Evolutionary conservation across 2,329 filamentous ascomycete species (phyloP), one percentile per base, ranked within the genome.

Genomic region (Stagonosporopsis vannaccii): DNA sequence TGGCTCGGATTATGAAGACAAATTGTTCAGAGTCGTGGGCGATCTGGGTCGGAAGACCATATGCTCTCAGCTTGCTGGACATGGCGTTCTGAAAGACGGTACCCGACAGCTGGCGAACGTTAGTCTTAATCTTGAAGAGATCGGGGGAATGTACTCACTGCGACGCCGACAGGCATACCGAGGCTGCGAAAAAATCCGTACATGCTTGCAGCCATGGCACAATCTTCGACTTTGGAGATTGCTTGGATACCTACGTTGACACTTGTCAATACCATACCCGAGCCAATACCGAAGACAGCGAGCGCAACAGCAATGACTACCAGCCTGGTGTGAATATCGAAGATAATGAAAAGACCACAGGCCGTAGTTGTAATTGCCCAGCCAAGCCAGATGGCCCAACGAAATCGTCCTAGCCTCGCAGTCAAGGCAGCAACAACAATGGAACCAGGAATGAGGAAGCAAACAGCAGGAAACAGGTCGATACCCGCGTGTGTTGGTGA

Each of bases 131-230:
- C 15, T 2, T 13, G 26, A 6, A n/a, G 12, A 20, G 7, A 2
- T 26, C 15, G 32, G 13, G 4, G 13, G 17, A 15, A 15, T n/a
- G 11, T 4, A 55, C 55, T 56, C 61, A 70, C 57, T 28, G 78
- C 77, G 5, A 82, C 72, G 9, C 80, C 80, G 22, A 79, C 56
- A 11, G 75, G 75, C 79, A 80, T 79, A 1, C 81, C 80, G 52
- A 81, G 71, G 6, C 72, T 76, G 20, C 72, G 72, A 12, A 75
- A 67, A 59, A 77, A 75, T 1, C 66, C 71, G 58, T 75, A 79
- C 76, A 75, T 77, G 28, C 66, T 68, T 0, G 72, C 71, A 1
- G 79, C 75, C 32, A 72, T 67, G 1, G 67, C 70, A 22, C 60
- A 61, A 39, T 78, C 68, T 36, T 74, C 68, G 0, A 65, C 54